Evolutionary conservation across 805 yeast genomes (phyloP), one percentile per base, ranked within the genome.

Genomic region (Clavispora carvajalis): DNA sequence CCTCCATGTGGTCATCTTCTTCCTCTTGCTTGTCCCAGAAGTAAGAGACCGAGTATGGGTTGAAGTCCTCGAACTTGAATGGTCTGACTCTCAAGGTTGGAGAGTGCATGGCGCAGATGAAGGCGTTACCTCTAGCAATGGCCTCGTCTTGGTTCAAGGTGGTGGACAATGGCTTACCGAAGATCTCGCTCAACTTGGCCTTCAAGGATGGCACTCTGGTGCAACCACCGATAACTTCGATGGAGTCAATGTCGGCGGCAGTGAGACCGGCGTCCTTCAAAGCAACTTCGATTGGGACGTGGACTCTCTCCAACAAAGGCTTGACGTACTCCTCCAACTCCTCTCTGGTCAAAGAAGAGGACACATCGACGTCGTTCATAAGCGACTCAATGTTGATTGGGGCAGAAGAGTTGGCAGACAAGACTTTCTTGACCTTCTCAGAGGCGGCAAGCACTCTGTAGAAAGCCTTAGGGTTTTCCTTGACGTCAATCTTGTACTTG

Each of bases 71-170:
- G 63, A 90, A 93, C 73, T 91, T 91, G 84, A 93, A 93, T 53
- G 96, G 96, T 72, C 98, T 85, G 39, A 93, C 99, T 74, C 99
- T 86, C 58, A 93, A 80, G 51, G 97, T 90, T 69, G 99, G 99
- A 25, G 98, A 91, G 77, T 90, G 98, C 73, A 89, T 86, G 54
- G 99, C 99, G 69, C 99, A 93, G 60, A 93, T 85, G 46, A 93
- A 93, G 36, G 99, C 96, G 58, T 96, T 95, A 75, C 99, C 99
- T 69, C 91, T 87, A 42, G 99, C 98, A 64, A 91, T 85, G 49
- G 99, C 96, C 77, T 93, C 99, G 64, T 93, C 99, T 74, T 90
- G 97, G 79, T 93, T 93, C 71, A 95, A 80, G 55, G 98, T 95
- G 75, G 85, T 85, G 30, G 96, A 86, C 62, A 93, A 47, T 15